Base-by-base conservation (phyloP, 2,329 filamentous ascomycete species). In the Camillea tinctor region DNA sequence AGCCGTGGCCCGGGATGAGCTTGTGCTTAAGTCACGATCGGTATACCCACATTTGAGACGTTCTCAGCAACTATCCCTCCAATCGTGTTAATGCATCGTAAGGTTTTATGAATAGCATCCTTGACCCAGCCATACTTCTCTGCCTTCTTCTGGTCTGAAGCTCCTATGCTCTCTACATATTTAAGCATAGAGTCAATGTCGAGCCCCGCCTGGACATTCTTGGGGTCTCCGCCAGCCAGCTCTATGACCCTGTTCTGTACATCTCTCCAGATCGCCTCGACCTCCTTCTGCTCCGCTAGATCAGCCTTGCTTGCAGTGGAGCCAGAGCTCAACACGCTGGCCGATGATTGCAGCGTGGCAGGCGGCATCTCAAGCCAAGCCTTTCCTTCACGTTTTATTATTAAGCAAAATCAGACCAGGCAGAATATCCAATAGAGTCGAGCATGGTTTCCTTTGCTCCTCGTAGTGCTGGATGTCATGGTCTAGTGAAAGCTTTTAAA, bases 41-140 rank as follows among this genome's bases (percentile, higher is more conserved):
- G 21, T 19, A 54, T 19, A 64, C 67, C 55, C 58, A 68, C 68
- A 11, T 63, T 60, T 4, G 73, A 73, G 8, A 65, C 69, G 13
- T 68, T 72, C 40, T 69, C 63, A 1, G 69, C 65, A 19, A 75
- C 70, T 24, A 75, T 73, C 6, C 73, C 72, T 1, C 74, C 74
- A 20, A 75, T 66, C 4, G 68, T 73, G 48, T 69, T 66, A 54
- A 75, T 74, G 55, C 72, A 74, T 63, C 73, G 71, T 21, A 75
- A 55, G 2, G 74, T 74, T 40, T 61, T 68, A 50, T 55, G 59
- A n/a, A 75, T 65, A 8, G 71, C 62, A 8, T 55, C 60, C 52
- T 69, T 73, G 57, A 74, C 68, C 4, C 55, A 49, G 24, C 65
- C 66, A 44, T 68, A 72, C 50, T 73, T 69, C 57, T 71, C 71